Evolutionary conservation across 345 rosid genomes (phyloP), one percentile per base, ranked within the genome.

Genomic region (Pugionium cornutum): DNA sequence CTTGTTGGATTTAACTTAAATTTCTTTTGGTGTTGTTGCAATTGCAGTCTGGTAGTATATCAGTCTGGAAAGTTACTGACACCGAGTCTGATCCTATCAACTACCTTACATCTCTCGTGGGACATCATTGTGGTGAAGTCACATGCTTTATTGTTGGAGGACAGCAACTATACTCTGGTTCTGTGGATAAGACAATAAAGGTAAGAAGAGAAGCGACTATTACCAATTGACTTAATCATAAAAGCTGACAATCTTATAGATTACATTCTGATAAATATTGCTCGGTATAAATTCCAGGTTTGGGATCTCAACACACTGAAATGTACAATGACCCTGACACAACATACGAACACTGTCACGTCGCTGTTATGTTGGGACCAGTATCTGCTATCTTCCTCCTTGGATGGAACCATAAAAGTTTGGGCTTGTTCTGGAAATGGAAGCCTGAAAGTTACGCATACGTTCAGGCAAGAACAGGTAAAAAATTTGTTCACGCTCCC

Each of bases 291-390:
- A 42, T 40, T 2, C 11, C 65, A 84, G 87, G 82, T 75, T n/a
- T 88, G 89, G 95, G 85, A 83, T 60, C 72, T 79, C 35, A 50
- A 69, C 28, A 78, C 75, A 8, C 48, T 81, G 44, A 70, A 67
- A 64, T 79, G 82, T 57, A 48, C 69, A 25, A 54, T 55, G 77
- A 82, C 78, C 1, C 57, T 86, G 53, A 52, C 60, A 48, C 83
- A 69, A 30, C 95, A 88, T 54, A 59, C 54, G 1, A 77, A 79
- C 41, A 79, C 70, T 28, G 80, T 86, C 44, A 86, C 67, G 49
- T 88, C 89, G 6, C 82, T 88, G 33, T 44, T 88, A 47, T 80
- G 86, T 67, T 88, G 86, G 81, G 80, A 86, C 61, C 53, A 75
- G 33, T 80, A 32, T 75, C 58, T 88, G 55, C 4, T 84, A 9